Evolutionary conservation across 495 filamentous ascomycete genomes (phyloP).

Genomic region (Penicillium longicatenatum): DNA sequence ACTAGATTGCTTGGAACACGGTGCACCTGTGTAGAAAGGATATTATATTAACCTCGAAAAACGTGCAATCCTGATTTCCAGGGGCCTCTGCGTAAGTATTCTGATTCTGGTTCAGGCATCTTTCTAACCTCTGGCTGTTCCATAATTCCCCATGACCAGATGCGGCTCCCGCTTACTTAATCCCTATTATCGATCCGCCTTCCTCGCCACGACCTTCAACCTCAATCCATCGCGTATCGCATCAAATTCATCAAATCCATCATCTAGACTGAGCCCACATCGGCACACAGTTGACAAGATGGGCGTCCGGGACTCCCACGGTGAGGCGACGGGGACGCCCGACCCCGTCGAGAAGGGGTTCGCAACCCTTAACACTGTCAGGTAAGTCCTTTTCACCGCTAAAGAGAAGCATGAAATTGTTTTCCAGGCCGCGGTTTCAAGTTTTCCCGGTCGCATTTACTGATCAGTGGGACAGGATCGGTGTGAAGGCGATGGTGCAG

Average conservation of each 20-base stretch:
- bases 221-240: constrained; percentile 29
- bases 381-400: constrained; percentile 46
- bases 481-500: constrained; percentile 71
- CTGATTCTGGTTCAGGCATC: too few relatives aligned
- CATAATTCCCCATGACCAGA: constrained; percentile 5
- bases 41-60: too few relatives aligned
- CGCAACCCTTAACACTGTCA: constrained; percentile 76
- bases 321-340: constrained; percentile 56
- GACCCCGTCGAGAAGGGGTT: constrained; percentile 73
- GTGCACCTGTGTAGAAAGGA: too few relatives aligned
- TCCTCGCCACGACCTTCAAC: constrained; percentile 24
- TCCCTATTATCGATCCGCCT: constrained; percentile 6
- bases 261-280: constrained; percentile 5
- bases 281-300: constrained; percentile 30
- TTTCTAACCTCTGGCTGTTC: too few relatives aligned
- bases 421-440: constrained; percentile 6
- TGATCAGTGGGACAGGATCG: constrained; percentile 58
- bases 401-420: not conserved
- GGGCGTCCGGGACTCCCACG: constrained; percentile 49
- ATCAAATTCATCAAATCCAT: constrained; percentile 30
- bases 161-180: constrained; percentile 19
- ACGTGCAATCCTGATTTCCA: too few relatives aligned
- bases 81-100: too few relatives aligned
- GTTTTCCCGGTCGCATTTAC: constrained; percentile 50
- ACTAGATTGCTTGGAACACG: too few relatives aligned